Evolutionary conservation across 768 basidiomycete species (phyloP).

Genomic region (Pleurotus citrinopileatus): DNA sequence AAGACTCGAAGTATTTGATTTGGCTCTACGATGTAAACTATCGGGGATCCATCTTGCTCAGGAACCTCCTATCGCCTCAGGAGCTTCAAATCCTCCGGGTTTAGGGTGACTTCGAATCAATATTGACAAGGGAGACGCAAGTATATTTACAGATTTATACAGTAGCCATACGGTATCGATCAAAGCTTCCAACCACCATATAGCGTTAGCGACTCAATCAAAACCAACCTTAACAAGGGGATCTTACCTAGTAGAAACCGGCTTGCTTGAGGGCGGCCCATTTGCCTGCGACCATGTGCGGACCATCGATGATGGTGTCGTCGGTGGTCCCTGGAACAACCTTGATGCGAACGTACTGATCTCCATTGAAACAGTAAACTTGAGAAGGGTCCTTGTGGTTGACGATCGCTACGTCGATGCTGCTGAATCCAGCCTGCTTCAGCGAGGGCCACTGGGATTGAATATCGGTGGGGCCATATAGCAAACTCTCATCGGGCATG

Average conservation of each 20-base stretch:
- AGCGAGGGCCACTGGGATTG: background rate
- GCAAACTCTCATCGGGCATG: background rate
- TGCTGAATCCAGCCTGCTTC: constrained; percentile 1
- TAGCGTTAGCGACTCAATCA: too few species aligned
- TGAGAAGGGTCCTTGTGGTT: constrained; percentile 3
- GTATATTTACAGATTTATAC: too few species aligned
- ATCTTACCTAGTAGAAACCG: constrained; percentile 1
- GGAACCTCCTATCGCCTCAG: too few species aligned
- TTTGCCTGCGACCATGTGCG: background rate
- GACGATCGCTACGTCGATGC: constrained; percentile 1
- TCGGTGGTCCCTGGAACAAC: background rate
- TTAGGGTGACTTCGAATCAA: too few species aligned
- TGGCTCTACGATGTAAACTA: too few species aligned
- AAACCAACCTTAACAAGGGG: background rate
- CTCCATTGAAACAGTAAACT: constrained; percentile 4
- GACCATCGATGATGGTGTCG: background rate
- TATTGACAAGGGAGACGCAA: too few species aligned
- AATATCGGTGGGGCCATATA: constrained; percentile 1
- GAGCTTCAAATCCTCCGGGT: too few species aligned
- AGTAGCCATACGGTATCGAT: too few species aligned
- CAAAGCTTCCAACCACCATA: too few species aligned
- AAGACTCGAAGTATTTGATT: too few species aligned
- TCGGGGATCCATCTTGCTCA: too few species aligned
- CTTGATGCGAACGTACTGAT: constrained; percentile 1
- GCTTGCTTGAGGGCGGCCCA: constrained; percentile 2